Evolutionary conservation across 768 basidiomycete species (phyloP).

Genomic region (Hebeloma cylindrosporum): DNA sequence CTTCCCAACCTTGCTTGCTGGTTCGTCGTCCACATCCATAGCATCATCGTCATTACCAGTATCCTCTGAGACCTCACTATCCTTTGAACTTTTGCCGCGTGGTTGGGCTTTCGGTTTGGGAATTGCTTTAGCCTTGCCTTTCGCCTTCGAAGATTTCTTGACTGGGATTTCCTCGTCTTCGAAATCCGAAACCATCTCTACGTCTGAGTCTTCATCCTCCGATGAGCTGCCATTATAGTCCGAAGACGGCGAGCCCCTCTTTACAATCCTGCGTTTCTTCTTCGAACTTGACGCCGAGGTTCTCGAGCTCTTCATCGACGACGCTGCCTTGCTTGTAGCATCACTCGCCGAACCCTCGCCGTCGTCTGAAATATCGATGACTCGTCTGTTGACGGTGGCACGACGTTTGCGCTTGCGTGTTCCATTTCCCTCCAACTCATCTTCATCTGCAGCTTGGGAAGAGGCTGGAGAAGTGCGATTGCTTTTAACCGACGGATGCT

Average conservation of each 20-base stretch:
- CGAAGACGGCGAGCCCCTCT: constrained; percentile 33
- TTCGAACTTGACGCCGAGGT: constrained; percentile 6
- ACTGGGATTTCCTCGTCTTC: constrained; percentile 24
- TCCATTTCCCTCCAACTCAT: constrained; percentile 38
- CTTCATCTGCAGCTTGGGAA: constrained; percentile 34
- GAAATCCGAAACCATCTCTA: constrained; percentile 33
- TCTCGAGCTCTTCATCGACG: constrained; percentile 24
- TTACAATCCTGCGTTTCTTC: constrained; percentile 20
- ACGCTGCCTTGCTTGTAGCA: constrained; percentile 23
- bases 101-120: constrained; percentile 24
- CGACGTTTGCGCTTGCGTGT: constrained; percentile 41
- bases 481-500: constrained; percentile 19
- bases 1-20: constrained; percentile 28
- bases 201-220: constrained; percentile 35
- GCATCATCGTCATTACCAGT: constrained; percentile 34
- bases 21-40: constrained; percentile 63
- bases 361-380: constrained; percentile 56
- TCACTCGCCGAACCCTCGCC: constrained; percentile 42
- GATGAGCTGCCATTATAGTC: constrained; percentile 42
- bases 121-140: constrained; percentile 30
- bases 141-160: constrained; percentile 22
- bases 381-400: constrained; percentile 36
- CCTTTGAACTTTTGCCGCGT: constrained; percentile 8
- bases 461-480: constrained; percentile 26
- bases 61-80: constrained; percentile 23